Percentiles rank a stretch among this genome's conserved stretches.
These are phyloP conservation scores for Cordyceps fumosorosea DNA, from an alignment of 2,329 filamentous ascomycete species.

Conservation along the genomic window DNA sequence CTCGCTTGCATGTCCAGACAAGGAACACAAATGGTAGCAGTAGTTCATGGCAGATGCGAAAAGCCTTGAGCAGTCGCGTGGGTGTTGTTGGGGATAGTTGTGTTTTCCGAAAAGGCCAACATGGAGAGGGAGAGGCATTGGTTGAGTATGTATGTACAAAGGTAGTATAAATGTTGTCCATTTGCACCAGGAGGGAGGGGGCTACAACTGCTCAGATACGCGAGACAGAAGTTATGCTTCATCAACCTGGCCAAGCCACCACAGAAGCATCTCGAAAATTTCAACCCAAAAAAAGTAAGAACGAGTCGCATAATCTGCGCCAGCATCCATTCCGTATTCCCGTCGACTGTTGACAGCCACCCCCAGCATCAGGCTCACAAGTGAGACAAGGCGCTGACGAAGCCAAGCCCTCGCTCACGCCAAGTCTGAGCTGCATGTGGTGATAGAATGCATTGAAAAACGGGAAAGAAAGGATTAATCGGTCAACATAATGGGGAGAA, in stretches of 20 bases:
- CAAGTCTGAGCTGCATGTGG: neutral
- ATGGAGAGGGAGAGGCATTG: neutral
- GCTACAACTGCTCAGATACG: neutral
- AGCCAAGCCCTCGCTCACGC: neutral
- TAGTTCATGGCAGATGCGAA: slow-evolving; percentile 2
- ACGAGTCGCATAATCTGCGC: neutral
- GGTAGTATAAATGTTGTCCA: too few relatives aligned
- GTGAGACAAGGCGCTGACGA: neutral
- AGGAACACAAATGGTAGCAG: neutral
- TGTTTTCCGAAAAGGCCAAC: neutral
- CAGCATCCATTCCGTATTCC: neutral
- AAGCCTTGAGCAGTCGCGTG: neutral
- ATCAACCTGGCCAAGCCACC: neutral
- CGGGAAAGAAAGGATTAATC: too few relatives aligned
- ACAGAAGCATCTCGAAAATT: neutral
- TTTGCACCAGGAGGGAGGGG: neutral
- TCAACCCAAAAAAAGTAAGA: neutral
- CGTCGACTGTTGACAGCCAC: neutral
- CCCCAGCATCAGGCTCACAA: neutral
- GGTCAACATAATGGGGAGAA: too few relatives aligned
- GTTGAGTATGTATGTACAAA: too few relatives aligned
- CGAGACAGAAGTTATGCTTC: too few relatives aligned
- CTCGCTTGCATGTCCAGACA: neutral
- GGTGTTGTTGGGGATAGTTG: neutral
- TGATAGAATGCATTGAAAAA: neutral